Percentiles rank a stretch among this genome's conserved stretches.
Evolutionary conservation across 2,329 filamentous ascomycete species (phyloP).

Genomic region (Metarhizium humberi): DNA sequence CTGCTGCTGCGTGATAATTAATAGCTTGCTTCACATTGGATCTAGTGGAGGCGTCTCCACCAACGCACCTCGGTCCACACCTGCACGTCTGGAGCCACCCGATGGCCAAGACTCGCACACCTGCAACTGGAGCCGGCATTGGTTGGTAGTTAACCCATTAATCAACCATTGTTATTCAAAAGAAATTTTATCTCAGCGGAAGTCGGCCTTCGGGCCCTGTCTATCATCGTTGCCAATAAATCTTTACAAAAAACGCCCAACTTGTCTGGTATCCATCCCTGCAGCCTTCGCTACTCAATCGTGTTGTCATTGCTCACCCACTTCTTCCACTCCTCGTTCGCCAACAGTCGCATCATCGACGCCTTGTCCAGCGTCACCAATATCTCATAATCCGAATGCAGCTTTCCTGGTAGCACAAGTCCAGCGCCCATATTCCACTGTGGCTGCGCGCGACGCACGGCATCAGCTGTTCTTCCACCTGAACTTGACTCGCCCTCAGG

Average conservation of each 20-base stretch:
- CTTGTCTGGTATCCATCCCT: not conserved
- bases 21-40: too few relatives aligned
- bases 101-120: too few relatives aligned
- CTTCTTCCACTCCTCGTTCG: constrained; percentile 15
- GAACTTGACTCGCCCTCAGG: not conserved
- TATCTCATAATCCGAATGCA: constrained; percentile 17
- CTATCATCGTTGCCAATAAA: not conserved
- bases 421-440: constrained; percentile 20
- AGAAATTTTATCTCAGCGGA: too few relatives aligned
- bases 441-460: constrained; percentile 20
- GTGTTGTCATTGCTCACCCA: constrained; percentile 16
- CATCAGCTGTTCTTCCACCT: constrained; percentile 13
- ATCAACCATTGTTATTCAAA: too few relatives aligned
- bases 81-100: too few relatives aligned
- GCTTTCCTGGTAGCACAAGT: constrained; percentile 21
- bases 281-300: not conserved
- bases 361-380: constrained; percentile 20
- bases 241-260: not conserved
- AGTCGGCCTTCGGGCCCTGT: too few relatives aligned
- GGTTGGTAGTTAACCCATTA: too few relatives aligned
- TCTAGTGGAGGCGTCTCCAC: too few relatives aligned
- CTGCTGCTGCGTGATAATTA: too few relatives aligned
- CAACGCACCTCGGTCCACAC: too few relatives aligned
- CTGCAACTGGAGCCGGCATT: too few relatives aligned
- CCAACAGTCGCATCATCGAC: constrained; percentile 19